Base-by-base conservation (phyloP, 2,329 filamentous ascomycete species). In the Fusarium sambucinum region DNA sequence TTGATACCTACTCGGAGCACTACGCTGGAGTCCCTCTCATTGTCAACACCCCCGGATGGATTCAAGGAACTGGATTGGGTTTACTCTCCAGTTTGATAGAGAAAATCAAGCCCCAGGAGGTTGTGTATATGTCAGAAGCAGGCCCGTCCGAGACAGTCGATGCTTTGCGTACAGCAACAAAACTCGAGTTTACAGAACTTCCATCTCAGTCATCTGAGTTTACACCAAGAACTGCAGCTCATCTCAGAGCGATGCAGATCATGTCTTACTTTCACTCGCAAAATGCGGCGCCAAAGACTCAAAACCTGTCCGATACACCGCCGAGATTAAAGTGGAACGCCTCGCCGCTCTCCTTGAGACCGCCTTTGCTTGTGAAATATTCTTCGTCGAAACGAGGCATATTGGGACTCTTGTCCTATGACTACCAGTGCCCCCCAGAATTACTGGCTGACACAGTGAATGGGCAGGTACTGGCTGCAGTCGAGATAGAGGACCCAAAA, bases 31-130 rank as follows among this genome's bases (percentile, higher is more conserved):
- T 78, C 14, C 88, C 91, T 0, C 79, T 94, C 0, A 77, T 95
- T 9, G 83, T 95, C 72, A 94, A 95, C 74, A 92, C 90, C 0
- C 88, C 91, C 2, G 90, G 91, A 4, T 93, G 91, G 89, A 85
- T 92, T 25, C 86, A 90, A 60, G 90, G 90, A 1, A 89, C 90
- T 0, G 91, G 91, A 0, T 82, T 93, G 0, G 87, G 90, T 67
- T 80, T 92, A 0, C 78, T 94, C 1, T 80, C 83, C 8, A 83
- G 86, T 13, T 77, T 94, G 6, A 83, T 91, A 33, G 69, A 77
- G 6, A 80, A 78, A 17, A 77, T 89, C 9, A 81, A 81, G 27
- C 87, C 90, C 2, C 85, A 85, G 1, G 85, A 91, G 59, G 82
- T 92, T 4, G 77, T 94, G 21, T 90, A 92, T 77, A 87, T 94